These are phyloP conservation scores for Naganishia liquefaciens DNA, from an alignment of 1,284 basidiomycete species.

Conservation along the genomic window DNA sequence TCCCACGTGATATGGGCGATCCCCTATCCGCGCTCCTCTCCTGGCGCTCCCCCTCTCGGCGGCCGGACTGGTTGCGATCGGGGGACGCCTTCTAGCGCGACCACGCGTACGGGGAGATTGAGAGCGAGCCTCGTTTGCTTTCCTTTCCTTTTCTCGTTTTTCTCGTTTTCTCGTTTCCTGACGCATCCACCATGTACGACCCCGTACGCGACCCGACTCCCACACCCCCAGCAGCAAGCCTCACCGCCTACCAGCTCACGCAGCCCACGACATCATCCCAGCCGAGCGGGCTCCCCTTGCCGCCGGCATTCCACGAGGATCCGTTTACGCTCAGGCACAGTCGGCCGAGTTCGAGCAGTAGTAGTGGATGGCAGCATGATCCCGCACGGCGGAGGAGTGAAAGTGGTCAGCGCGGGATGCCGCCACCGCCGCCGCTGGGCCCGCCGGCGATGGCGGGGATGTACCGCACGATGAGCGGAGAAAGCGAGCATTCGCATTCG, in stretches of 20 bases:
- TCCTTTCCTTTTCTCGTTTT: too few relatives aligned
- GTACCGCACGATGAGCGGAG: constrained; percentile 13
- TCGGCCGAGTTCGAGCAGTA: background rate
- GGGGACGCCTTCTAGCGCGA: too few relatives aligned
- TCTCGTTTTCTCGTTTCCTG: too few relatives aligned
- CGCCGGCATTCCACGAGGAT: constrained; percentile 14
- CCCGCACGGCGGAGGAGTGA: background rate
- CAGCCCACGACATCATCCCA: background rate
- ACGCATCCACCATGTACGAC: constrained; percentile 14
- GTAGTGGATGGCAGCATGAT: background rate
- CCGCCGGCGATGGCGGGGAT: too few relatives aligned
- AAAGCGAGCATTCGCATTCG: constrained; percentile 3
- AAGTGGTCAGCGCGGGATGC: background rate
- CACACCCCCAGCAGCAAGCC: constrained; percentile 9
- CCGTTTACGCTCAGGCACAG: background rate
- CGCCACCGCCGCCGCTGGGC: background rate
- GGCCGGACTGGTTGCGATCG: too few relatives aligned
- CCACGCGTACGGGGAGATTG: too few relatives aligned
- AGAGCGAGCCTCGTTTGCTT: too few relatives aligned
- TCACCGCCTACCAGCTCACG: background rate
- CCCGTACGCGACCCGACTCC: constrained; percentile 17
- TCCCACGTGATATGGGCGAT: too few relatives aligned
- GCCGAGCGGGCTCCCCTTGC: constrained; percentile 17
- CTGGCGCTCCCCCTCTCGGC: too few relatives aligned
- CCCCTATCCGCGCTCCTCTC: too few relatives aligned